phyloP scores from a whole-genome alignment of 306 rosid genomes.

The Gynostemma pentaphyllum region DNA sequence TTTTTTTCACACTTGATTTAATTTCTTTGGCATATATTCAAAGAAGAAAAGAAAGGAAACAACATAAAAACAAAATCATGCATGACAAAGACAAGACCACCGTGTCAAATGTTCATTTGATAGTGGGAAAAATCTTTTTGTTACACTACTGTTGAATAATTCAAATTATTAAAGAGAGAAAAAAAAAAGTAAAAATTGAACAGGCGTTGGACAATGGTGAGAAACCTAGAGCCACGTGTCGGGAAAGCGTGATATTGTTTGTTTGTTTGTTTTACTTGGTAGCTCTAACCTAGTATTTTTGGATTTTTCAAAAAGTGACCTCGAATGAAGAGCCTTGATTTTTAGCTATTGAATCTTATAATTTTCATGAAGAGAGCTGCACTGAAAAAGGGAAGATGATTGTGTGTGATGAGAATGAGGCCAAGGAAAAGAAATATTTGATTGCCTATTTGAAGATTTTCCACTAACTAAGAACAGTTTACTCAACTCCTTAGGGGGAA shows the following conservation, averaged over 20 bases:
- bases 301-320: conserved; percentile 3
- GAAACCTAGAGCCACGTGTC: conserved; percentile 13
- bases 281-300: conserved; percentile 13
- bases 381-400: neutral
- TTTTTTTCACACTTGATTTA: too few species aligned
- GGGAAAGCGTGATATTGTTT: conserved; percentile 4
- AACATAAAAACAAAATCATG: too few species aligned
- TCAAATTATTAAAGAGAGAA: neutral
- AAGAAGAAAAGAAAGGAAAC: too few species aligned
- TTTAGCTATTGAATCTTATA: neutral
- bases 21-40: too few species aligned
- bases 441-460: neutral
- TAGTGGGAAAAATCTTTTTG: too few species aligned
- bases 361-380: conserved; percentile 2
- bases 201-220: neutral
- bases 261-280: neutral
- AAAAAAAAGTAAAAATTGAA: neutral
- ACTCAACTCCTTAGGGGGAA: too few species aligned
- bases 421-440: neutral
- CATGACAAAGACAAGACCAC: too few species aligned
- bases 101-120: too few species aligned
- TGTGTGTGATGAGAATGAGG: too few species aligned
- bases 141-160: neutral
- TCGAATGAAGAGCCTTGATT: neutral
- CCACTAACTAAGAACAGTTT: too few species aligned